phyloP scores from a whole-genome alignment of 2,329 filamentous ascomycete species.

The Domatiomyces globalis region DNA sequence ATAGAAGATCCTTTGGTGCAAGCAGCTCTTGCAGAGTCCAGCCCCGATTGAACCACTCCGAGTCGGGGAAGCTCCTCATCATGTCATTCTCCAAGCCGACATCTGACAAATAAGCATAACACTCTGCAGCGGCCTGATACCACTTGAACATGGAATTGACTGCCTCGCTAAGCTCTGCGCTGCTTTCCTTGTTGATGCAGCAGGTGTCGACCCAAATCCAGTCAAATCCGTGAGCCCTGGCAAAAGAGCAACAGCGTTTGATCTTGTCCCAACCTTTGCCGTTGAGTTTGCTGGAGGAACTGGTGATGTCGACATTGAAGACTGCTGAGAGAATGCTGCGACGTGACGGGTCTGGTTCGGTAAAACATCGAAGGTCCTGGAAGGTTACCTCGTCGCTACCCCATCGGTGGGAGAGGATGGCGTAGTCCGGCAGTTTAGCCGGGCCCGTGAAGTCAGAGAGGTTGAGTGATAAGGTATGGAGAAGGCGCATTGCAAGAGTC shows the following conservation, averaged over 20 bases:
- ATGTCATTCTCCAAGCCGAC: constrained; percentile 9
- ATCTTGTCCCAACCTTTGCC: background rate
- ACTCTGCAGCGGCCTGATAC: constrained; percentile 9
- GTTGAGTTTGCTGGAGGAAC: too few species aligned
- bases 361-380: constrained; percentile 7
- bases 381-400: constrained; percentile 16
- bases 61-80: constrained; percentile 1
- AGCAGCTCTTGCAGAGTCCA: constrained; percentile 15
- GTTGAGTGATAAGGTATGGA: background rate
- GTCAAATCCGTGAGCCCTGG: background rate
- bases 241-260: background rate
- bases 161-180: constrained; percentile 15
- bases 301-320: too few species aligned
- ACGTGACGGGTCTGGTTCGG: too few species aligned
- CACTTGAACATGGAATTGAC: constrained; percentile 15
- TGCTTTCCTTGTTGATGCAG: constrained; percentile 17
- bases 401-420: constrained; percentile 20
- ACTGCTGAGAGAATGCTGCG: too few species aligned
- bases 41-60: constrained; percentile 7
- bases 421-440: constrained; percentile 7
- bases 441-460: background rate
- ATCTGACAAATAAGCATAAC: constrained; percentile 10
- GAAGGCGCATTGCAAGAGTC: background rate
- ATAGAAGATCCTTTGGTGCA: constrained; percentile 17
- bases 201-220: constrained; percentile 17